Base-by-base conservation (phyloP, 176 grass and related monocot species). In the Miscanthus lutarioriparius region DNA sequence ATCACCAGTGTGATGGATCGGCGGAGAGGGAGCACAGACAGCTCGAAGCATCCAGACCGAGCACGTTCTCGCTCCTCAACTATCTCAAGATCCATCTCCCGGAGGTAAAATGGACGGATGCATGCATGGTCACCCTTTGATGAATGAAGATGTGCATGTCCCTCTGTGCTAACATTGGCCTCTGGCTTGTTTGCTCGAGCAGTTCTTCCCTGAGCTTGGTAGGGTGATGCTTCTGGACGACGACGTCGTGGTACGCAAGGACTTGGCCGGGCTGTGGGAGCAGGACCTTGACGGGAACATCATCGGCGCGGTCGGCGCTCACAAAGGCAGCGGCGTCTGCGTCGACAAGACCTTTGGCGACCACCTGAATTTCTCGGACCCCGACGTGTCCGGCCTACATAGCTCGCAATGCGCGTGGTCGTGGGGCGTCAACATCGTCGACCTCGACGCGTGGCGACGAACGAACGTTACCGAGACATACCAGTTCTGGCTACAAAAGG, bases 31-130 rank as follows among this genome's bases (percentile, higher is more conserved):
- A 91, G 53, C 30, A 48, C 51, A 91, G 83, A 35, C 79, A 88
- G 84, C 82, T 91, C 7, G 87, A 95, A 5, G 87, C 88, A 28
- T 82, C 92, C 53, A 97, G 70, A 69, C 95, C 95, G 8, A 93
- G 85, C 86, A 87, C 85, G 49, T 91, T 94, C 73, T 97, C 91
- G 30, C 76, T 89, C 7, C 82, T 99, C 49, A 96, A 96, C 86
- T 99, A 99, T 72, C 74, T 99, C 58, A 94, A 90, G 82, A 94
- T 99, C 49, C 93, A 99, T 94, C 93, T 99, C 32, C 93, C 97
- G 16, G 89, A 92, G 91, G 97, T 99, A 5, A 93, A 58, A 8
- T 51, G 19, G 19, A 14, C 26, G 30, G 15, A 47, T 11, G 3
- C 4, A 47, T 47, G 10, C 10, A 11, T 3, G 1, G 11, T 10